Evolutionary conservation across 2,329 filamentous ascomycete genomes (phyloP).

Genomic region (Aspergillus cejpii): DNA sequence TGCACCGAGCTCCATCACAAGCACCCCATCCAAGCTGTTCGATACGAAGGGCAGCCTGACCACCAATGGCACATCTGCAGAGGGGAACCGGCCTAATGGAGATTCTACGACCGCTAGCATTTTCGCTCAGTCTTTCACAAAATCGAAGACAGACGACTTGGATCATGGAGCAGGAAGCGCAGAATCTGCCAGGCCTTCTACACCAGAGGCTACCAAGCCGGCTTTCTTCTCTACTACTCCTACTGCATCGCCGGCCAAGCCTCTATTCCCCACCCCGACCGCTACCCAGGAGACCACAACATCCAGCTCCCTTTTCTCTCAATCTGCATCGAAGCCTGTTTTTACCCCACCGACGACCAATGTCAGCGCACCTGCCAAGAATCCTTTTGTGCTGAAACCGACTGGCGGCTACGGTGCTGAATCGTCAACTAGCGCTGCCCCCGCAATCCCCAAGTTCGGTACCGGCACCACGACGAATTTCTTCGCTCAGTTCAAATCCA

Average conservation of each 20-base stretch:
- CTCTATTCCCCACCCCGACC: slow-evolving; percentile 13
- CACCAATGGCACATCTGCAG: slow-evolving; percentile 5
- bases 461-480: slow-evolving; percentile 31
- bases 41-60: slow-evolving; percentile 9
- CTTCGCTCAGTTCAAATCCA: slow-evolving; percentile 38
- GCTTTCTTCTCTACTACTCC: slow-evolving; percentile 20
- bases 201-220: slow-evolving; percentile 14
- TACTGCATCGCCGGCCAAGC: slow-evolving; percentile 18
- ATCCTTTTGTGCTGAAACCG: slow-evolving; percentile 21
- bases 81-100: slow-evolving; percentile 18
- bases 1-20: slow-evolving; percentile 8
- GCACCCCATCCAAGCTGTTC: slow-evolving; percentile 17
- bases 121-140: slow-evolving; percentile 27
- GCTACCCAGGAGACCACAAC: slow-evolving; percentile 9
- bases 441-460: slow-evolving; percentile 32
- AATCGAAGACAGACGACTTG: slow-evolving; percentile 17
- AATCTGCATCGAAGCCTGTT: slow-evolving; percentile 10
- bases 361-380: slow-evolving; percentile 9
- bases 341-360: slow-evolving; percentile 9
- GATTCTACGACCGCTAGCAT: slow-evolving; percentile 27
- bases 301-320: slow-evolving; percentile 9
- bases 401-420: slow-evolving; percentile 5
- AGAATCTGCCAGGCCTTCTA: slow-evolving; percentile 14
- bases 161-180: slow-evolving; percentile 3
- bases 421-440: slow-evolving; percentile 10